Conservation (phyloP, 345 rosid genomes). For the Murraya koenigii region DNA sequence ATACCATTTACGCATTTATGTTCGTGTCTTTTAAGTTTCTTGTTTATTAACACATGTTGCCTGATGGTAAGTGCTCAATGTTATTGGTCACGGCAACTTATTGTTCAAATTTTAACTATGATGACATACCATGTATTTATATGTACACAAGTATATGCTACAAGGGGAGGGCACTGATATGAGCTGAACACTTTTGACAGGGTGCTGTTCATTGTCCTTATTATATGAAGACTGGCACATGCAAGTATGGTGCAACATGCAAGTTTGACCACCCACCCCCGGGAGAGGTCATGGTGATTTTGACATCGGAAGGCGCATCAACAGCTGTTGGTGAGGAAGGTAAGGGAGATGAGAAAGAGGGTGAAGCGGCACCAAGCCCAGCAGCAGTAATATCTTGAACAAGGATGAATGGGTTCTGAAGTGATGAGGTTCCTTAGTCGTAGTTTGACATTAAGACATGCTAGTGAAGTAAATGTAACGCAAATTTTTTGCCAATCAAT, state of each 20-base stretch:
- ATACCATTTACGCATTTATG: not conserved
- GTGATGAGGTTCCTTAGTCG: not conserved
- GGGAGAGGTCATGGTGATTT: constrained; percentile 70
- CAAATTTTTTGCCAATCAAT: not conserved
- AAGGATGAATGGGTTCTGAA: not conserved
- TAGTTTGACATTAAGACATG: not conserved
- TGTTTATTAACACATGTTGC: not conserved
- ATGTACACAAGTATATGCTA: not conserved
- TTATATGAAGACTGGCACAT: constrained; percentile 89
- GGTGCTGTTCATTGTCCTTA: constrained; percentile 78
- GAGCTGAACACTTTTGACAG: constrained; percentile 35
- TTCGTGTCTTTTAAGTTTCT: not conserved
- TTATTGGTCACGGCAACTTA: not conserved
- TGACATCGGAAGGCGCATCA: constrained; percentile 34
- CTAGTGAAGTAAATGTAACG: not conserved
- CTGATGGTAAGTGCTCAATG: not conserved
- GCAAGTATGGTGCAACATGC: constrained; percentile 82
- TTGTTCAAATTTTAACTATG: not conserved
- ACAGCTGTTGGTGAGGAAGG: constrained; percentile 25
- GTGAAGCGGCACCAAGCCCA: not conserved
- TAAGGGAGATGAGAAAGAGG: constrained; percentile 18
- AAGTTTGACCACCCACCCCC: constrained; percentile 98
- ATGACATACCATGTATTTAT: not conserved
- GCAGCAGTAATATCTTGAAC: not conserved
- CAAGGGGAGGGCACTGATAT: not conserved